Conservation (phyloP, 179 eudicot species). For the Heliamphora pulchella region DNA sequence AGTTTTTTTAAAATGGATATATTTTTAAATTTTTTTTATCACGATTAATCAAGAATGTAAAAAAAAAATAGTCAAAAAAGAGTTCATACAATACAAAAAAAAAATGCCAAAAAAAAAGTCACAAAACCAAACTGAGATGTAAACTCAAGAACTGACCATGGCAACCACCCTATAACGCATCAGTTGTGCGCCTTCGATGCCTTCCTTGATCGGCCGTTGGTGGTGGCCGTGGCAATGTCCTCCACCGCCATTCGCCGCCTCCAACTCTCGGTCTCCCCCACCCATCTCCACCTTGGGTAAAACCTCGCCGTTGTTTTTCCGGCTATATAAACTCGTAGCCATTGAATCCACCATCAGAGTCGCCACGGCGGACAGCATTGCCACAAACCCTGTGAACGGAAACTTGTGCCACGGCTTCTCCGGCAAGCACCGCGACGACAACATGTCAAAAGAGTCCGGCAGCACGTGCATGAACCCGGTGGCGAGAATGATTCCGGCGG, state of each 20-base stretch:
- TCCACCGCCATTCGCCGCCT: slow-evolving; percentile 1
- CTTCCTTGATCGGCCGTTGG: slow-evolving; percentile 16
- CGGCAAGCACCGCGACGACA: slow-evolving; percentile 32
- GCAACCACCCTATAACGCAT: slow-evolving; percentile 38
- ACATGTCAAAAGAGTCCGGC: slow-evolving; percentile 46
- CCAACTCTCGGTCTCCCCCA: slow-evolving; percentile 19
- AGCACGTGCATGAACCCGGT: slow-evolving; percentile 61
- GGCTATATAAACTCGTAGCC: slow-evolving; percentile 31
- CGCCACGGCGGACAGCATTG: slow-evolving; percentile 41
- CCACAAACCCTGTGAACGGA: slow-evolving; percentile 46
- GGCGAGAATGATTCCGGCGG: slow-evolving; percentile 47
- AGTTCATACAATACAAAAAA: too few relatives aligned
- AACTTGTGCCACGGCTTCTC: slow-evolving; percentile 49
- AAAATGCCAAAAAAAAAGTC: too few relatives aligned
- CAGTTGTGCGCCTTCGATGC: slow-evolving; percentile 17
- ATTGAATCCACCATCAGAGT: slow-evolving; percentile 44
- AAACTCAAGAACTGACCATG: slow-evolving; percentile 24
- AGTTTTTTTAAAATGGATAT: too few relatives aligned
- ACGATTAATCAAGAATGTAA: too few relatives aligned
- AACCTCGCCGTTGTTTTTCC: slow-evolving; percentile 17
- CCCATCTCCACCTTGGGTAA: slow-evolving; percentile 2
- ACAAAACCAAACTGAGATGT: not conserved
- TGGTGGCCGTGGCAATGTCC: slow-evolving; percentile 24
- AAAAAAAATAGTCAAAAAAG: too few relatives aligned
- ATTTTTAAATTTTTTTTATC: too few relatives aligned